phyloP scores from a whole-genome alignment of 83 land plant genomes.

The Diphasiastrum complanatum region DNA sequence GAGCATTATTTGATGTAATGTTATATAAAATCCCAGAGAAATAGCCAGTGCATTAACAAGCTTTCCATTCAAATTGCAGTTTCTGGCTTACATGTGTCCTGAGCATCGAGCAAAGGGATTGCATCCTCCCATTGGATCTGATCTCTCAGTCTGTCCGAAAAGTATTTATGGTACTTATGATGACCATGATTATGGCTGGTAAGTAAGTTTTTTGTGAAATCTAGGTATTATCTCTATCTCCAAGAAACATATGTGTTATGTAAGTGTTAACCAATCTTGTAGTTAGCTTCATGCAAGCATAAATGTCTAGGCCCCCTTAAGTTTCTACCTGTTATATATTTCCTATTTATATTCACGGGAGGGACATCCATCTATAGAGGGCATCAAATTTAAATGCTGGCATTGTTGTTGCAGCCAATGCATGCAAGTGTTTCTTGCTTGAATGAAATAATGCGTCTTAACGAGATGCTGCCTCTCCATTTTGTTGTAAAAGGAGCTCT shows the following conservation, averaged over 20 bases:
- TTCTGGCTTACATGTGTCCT: constrained; percentile 37
- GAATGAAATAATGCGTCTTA: too few species aligned
- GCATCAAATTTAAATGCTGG: too few species aligned
- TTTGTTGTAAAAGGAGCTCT: too few species aligned
- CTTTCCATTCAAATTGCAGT: constrained; percentile 18
- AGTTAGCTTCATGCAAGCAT: too few species aligned
- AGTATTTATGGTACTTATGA: constrained; percentile 29
- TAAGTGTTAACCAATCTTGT: neutral
- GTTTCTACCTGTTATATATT: too few species aligned
- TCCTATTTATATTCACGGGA: too few species aligned
- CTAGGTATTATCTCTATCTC: neutral
- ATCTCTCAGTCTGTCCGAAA: constrained; percentile 24
- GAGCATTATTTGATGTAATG: too few species aligned
- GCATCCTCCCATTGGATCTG: constrained; percentile 27
- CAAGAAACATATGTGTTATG: neutral
- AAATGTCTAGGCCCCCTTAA: too few species aligned
- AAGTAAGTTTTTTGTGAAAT: neutral
- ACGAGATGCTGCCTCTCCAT: too few species aligned
- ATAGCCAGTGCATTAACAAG: neutral
- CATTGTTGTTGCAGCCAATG: too few species aligned
- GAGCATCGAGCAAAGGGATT: constrained; percentile 32
- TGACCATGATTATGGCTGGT: constrained; percentile 37
- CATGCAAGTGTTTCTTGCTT: too few species aligned
- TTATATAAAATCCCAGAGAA: neutral
- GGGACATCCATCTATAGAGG: too few species aligned